Evolutionary conservation across 2,329 filamentous ascomycete genomes (phyloP), one percentile per base, ranked within the genome.

Genomic region (Trichoderma lentiforme): DNA sequence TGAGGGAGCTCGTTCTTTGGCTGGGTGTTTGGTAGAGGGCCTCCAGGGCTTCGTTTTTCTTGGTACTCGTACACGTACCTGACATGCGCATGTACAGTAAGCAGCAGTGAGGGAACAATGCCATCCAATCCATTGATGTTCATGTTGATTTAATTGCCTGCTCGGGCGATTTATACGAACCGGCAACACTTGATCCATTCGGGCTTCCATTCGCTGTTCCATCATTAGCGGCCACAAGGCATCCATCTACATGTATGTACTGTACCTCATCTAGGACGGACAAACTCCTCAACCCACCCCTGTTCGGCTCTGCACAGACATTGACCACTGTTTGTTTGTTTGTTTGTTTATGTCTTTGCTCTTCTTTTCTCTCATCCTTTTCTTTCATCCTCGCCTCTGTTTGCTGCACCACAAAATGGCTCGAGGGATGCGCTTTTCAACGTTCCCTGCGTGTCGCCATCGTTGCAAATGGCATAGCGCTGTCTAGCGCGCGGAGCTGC

Each of bases 381-480:
- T 18, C n/a, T 24, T 11, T 6, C 43, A 24, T 24, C 21, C 47
- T 53, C 21, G 43, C 15, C 43, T n/a, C n/a, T 21, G 43, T 51
- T 51, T 51, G 43, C 43, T 53, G 47, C 47, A 53, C 47, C 21
- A 12, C 47, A 24, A 53, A 53, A 24, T 24, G n/a, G 11, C 47
- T 26, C 39, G 32, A 61, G 67, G 67, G 66, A 69, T 68, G 65
- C 9, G 30, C 57, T 32, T 60, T 60, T n/a, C 57, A 60, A 60
- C 18, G 36, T 26, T 60, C 53, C 66, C 66, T 69, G 66, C 66
- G 14, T 47, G 67, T 70, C 67, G 67, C 67, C 53, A 47, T 53
- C n/a, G 51, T 64, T 61, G 24, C 60, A 71, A 71, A 43, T 12
- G 68, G 68, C 26, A 71, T 71, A 71, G 68, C 68, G 68, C 60